These are phyloP conservation scores for Trichocomaceae sp. DNA, from an alignment of 2,329 filamentous ascomycete genomes.

Conservation along the genomic window DNA sequence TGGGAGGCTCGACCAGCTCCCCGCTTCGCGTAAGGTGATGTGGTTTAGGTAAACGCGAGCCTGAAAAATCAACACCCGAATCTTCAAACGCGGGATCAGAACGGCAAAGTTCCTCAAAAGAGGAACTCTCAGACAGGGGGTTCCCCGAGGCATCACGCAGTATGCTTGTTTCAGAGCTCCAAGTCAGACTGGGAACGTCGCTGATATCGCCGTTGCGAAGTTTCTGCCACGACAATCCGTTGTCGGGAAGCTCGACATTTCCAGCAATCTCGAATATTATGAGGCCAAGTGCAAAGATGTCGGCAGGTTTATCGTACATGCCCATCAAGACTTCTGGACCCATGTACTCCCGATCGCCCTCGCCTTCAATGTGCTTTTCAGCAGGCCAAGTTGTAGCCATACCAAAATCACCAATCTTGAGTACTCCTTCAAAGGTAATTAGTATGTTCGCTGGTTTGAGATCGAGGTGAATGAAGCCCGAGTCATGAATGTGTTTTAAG, in stretches of 20 bases:
- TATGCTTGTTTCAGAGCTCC: slow-evolving; percentile 63
- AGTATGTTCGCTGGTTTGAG: slow-evolving; percentile 61
- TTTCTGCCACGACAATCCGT: slow-evolving; percentile 84
- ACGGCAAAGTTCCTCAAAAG: slow-evolving; percentile 39
- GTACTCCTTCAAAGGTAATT: slow-evolving; percentile 58
- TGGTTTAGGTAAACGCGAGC: slow-evolving; percentile 21
- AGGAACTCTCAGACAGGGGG: slow-evolving; percentile 46
- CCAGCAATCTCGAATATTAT: slow-evolving; percentile 92
- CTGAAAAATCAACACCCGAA: slow-evolving; percentile 31
- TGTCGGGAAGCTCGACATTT: slow-evolving; percentile 89
- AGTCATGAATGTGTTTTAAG: slow-evolving; percentile 80
- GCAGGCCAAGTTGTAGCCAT: slow-evolving; percentile 74
- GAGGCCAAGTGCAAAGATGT: slow-evolving; percentile 88
- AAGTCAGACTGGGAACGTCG: slow-evolving; percentile 81
- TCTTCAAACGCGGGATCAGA: slow-evolving; percentile 41
- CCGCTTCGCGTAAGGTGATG: slow-evolving; percentile 39
- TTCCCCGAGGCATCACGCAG: slow-evolving; percentile 68
- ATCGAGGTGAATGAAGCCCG: slow-evolving; percentile 68
- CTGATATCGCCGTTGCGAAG: slow-evolving; percentile 83
- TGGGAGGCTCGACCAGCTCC: slow-evolving; percentile 64
- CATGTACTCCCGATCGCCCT: slow-evolving; percentile 95
- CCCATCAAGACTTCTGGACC: slow-evolving; percentile 86
- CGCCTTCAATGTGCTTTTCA: slow-evolving; percentile 69
- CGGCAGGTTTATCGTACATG: slow-evolving; percentile 80
- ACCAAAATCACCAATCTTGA: slow-evolving; percentile 63